phyloP scores from a whole-genome alignment of 2,329 filamentous ascomycete genomes.

The Colletotrichum abscissum region DNA sequence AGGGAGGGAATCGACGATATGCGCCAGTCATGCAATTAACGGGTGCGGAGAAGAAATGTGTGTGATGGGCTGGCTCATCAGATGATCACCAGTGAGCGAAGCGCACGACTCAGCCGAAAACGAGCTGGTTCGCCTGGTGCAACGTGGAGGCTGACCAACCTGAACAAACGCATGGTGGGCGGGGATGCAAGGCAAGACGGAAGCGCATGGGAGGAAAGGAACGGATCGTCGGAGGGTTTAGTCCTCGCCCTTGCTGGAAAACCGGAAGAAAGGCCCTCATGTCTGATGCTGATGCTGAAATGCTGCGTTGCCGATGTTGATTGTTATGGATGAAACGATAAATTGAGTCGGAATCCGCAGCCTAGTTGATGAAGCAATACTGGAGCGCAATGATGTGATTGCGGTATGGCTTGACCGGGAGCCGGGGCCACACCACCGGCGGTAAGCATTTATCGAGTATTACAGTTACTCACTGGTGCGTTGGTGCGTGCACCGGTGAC shows the following conservation, averaged over 20 bases:
- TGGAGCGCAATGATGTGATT: conserved; percentile 36
- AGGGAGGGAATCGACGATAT: neutral
- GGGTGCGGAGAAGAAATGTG: conserved; percentile 18
- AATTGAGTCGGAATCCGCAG: conserved; percentile 13
- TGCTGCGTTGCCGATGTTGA: conserved; percentile 1
- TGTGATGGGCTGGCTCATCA: conserved; percentile 22
- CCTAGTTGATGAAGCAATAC: conserved; percentile 35
- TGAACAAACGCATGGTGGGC: neutral
- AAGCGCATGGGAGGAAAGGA: conserved; percentile 15
- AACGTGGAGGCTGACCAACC: neutral
- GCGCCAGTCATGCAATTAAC: conserved; percentile 24
- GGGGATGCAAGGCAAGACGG: neutral
- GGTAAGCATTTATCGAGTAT: conserved; percentile 8
- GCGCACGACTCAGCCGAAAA: neutral
- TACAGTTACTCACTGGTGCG: neutral
- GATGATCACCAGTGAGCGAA: conserved; percentile 19
- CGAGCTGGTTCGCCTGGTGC: neutral
- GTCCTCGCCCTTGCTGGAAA: conserved; percentile 6
- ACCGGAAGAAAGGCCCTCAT: conserved; percentile 2
- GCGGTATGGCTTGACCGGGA: conserved; percentile 26
- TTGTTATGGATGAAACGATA: conserved; percentile 11
- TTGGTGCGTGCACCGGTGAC: conserved; percentile 9
- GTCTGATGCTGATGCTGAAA: conserved; percentile 3
- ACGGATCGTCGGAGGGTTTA: conserved; percentile 26
- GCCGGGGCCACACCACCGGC: conserved; percentile 25